A percentile compares a stretch with the other conserved stretches of the same genome.
Conservation (phyloP, 2,329 filamentous ascomycete species). For the Daldinia sp. region DNA sequence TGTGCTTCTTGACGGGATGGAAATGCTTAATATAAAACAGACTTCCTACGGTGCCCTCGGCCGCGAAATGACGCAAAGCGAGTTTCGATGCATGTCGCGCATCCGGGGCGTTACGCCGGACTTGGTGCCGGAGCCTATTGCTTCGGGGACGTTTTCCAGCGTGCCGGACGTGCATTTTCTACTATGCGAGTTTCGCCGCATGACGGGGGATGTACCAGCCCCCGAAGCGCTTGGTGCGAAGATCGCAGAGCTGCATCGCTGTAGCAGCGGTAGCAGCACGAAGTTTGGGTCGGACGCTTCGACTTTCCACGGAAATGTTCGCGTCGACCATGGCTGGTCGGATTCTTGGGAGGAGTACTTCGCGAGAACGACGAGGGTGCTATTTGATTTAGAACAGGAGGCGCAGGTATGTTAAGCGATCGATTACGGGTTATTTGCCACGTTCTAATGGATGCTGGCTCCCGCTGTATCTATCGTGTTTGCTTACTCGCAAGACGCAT, state of each 20-base stretch:
- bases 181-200: conserved; percentile 33
- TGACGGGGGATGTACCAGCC: conserved; percentile 23
- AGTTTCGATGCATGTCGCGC: conserved; percentile 23
- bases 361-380: conserved; percentile 23
- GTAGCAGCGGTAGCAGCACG: neutral
- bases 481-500: neutral
- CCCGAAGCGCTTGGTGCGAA: conserved; percentile 2
- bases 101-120: conserved; percentile 12
- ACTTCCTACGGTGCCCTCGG: conserved; percentile 24
- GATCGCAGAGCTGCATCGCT: conserved; percentile 26
- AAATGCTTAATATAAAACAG: conserved; percentile 9
- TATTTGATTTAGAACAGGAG: conserved; percentile 27
- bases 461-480: neutral
- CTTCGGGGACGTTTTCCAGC: conserved; percentile 25
- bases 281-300: conserved; percentile 31
- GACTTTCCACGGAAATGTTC: conserved; percentile 35
- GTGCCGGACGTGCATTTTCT: conserved; percentile 31
- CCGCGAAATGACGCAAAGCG: conserved; percentile 27
- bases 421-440: neutral
- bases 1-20: no score
- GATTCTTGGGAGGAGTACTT: conserved; percentile 38
- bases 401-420: no score
- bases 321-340: conserved; percentile 29
- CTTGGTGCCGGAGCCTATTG: conserved; percentile 23
- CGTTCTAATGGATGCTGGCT: neutral